These are phyloP conservation scores for Sugiyamaella americana DNA, from an alignment of 805 yeast species.

Conservation along the genomic window DNA sequence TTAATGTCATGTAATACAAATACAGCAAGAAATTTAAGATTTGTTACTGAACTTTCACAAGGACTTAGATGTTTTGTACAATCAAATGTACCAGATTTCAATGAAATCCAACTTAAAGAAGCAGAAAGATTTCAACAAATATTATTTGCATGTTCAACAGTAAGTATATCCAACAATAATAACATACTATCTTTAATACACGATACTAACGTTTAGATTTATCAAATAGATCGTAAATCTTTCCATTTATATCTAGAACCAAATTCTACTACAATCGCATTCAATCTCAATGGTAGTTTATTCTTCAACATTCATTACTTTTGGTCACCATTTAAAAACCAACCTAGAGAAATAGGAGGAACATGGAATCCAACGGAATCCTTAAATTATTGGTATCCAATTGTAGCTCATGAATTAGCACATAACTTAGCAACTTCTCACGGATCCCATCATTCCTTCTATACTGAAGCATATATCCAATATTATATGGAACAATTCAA, in stretches of 20 bases:
- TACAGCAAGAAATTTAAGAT: slow-evolving; percentile 4
- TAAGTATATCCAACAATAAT: slow-evolving; percentile 1
- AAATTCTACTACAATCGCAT: slow-evolving; percentile 30
- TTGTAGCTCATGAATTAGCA: slow-evolving; percentile 38
- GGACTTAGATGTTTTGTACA: slow-evolving; percentile 8
- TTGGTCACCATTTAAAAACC: slow-evolving; percentile 8
- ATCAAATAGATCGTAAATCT: slow-evolving; percentile 20
- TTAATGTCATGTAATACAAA: slow-evolving; percentile 4
- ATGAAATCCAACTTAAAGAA: slow-evolving; percentile 11
- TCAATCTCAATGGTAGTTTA: slow-evolving; percentile 33
- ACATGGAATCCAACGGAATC: slow-evolving; percentile 11
- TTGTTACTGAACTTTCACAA: not conserved
- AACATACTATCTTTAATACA: not conserved
- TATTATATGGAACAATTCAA: slow-evolving; percentile 24
- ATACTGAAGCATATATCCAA: slow-evolving; percentile 29
- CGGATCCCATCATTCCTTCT: slow-evolving; percentile 33
- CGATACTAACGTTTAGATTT: slow-evolving; percentile 15
- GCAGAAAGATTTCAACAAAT: slow-evolving; percentile 16
- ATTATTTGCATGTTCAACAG: slow-evolving; percentile 12
- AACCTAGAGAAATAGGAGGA: slow-evolving; percentile 3
- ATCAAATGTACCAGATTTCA: slow-evolving; percentile 3
- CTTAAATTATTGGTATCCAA: slow-evolving; percentile 34
- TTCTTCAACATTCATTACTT: slow-evolving; percentile 34
- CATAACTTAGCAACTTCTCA: slow-evolving; percentile 34
- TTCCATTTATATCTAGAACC: slow-evolving; percentile 28